Evolutionary conservation across 257 asterid species (phyloP), one percentile per base, ranked within the genome.

Genomic region (Petrea volubilis): DNA sequence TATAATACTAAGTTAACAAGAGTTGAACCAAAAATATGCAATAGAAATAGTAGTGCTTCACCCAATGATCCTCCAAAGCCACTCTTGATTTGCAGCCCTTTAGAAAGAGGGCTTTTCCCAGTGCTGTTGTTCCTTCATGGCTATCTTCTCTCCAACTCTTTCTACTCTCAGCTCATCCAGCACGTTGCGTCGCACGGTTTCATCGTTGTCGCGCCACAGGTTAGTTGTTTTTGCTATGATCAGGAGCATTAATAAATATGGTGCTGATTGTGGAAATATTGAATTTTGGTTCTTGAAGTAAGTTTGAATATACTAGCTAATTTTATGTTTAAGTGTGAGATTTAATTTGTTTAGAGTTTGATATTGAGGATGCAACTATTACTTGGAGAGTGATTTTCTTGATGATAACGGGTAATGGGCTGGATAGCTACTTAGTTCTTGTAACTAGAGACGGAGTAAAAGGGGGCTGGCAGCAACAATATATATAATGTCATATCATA

Each of bases 151-250:
- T 60, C 79, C 85, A 93, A 91, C 72, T 82, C 92, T 8, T 93
- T 93, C 85, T 93, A 91, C 84, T 89, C 98, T 64, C 91, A 84
- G 71, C 92, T 93, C 29, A 64, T 89, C 52, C 94, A 79, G 1
- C 97, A 91, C 78, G 73, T 93, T 44, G 86, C 95, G 25, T 93
- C 96, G 2, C 97, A 93, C 75, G 98, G 96, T 8, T 87, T 87
- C 89, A 82, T 93, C 5, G 90, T 89, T 27, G 80, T 89, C 27
- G 96, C 93, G 6, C 97, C 97, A 18, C 98, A 93, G 96, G 98
- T 93, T 73, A 23, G 28, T 71, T 25, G 0, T 31, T 23, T 2
- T 7, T 18, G 7, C 10, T 31, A 6, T 12, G 7, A 27, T 24
- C 18, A 10, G 31, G 17, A 18, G 31, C 33, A 43, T 14, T 17